Base-by-base conservation (phyloP, 1,284 basidiomycete genomes). In the Apiotrichum sp. region DNA sequence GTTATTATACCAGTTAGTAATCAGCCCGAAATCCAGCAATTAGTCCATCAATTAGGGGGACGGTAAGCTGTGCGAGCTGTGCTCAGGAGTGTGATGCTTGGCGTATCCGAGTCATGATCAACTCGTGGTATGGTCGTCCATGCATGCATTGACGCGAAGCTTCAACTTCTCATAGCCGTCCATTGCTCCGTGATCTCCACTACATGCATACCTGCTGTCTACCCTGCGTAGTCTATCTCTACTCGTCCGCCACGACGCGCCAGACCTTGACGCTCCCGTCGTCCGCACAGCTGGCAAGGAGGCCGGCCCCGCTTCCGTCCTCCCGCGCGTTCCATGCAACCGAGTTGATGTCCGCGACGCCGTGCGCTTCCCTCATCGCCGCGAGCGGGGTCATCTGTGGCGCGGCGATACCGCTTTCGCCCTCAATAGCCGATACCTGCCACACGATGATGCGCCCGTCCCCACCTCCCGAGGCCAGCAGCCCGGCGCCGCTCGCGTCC, bases 381-480 rank as follows among this genome's bases (percentile, higher is more conserved):
- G 69, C 65, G 11, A 72, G 55, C 3, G 73, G 66, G 22, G 40
- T 9, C 44, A 56, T 43, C 32, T 8, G 5, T 33, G 53, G 47
- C 10, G 52, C 36, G 29, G 50, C 14, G 16, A 53, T 29, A n/a
- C 50, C 39, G 10, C 34, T 14, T n/a, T 51, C 44, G 32, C 47
- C 56, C 32, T 50, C 53, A 31, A 57, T 33, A 9, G 33, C 53
- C 40, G 75, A 73, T 16, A 81, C 62, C 56, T 78, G 68, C 71
- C 79, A 82, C 10, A 83, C 67, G 50, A 79, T 76, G 56, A 83
- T 79, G 16, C 72, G 73, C 3, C 82, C 82, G 63, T 84, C 82
- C 4, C 79, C 80, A 3, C 80, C 81, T 6, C 71, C 78, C 6
- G 77, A 78, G 0, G 78, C 80, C 13, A 83, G 66, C 36, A 79